A percentile compares a stretch with the other conserved stretches of the same genome.
phyloP scores from a whole-genome alignment of 192 early-diverging fungal genomes.

The Paraglomus occultum region DNA sequence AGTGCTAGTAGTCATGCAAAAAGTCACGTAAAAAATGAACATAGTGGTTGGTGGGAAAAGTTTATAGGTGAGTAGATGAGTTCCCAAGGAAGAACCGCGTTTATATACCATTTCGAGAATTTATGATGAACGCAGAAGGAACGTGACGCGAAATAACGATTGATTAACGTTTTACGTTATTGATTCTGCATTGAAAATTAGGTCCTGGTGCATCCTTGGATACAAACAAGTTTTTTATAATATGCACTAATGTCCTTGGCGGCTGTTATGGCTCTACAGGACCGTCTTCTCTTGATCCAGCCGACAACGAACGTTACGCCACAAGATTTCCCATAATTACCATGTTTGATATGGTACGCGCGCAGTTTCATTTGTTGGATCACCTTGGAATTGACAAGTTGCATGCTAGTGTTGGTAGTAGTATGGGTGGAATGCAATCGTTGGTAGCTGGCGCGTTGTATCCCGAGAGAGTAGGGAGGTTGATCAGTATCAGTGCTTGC shows the following conservation, averaged over 20 bases:
- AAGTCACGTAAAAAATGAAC: slow-evolving; percentile 72
- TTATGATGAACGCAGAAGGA: slow-evolving; percentile 2
- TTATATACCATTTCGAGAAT: too few species aligned
- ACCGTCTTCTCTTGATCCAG: slow-evolving; percentile 79
- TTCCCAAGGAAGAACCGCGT: too few species aligned
- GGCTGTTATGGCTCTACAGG: slow-evolving; percentile 97
- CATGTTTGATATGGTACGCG: slow-evolving; percentile 94
- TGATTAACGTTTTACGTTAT: too few species aligned
- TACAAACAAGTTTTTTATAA: slow-evolving; percentile 91
- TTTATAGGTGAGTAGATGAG: slow-evolving; percentile 67
- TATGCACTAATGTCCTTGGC: slow-evolving; percentile 96
- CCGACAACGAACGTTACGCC: slow-evolving; percentile 73
- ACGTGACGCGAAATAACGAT: too few species aligned
- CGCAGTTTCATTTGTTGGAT: slow-evolving; percentile 88
- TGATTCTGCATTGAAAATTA: background rate
- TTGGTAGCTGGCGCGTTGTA: slow-evolving; percentile 80
- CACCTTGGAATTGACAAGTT: slow-evolving; percentile 72
- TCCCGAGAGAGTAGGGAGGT: slow-evolving; percentile 76
- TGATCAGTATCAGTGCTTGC: slow-evolving; percentile 86
- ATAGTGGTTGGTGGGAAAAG: slow-evolving; percentile 95
- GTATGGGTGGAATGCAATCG: slow-evolving; percentile 97
- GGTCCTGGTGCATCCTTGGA: slow-evolving; percentile 88
- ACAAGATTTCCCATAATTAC: slow-evolving; percentile 90
- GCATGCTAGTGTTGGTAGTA: slow-evolving; percentile 87
- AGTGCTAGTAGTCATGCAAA: slow-evolving; percentile 90